Evolutionary conservation across 1,284 basidiomycete species (phyloP), one percentile per base, ranked within the genome.

Genomic region (Ganoderma lingzhi): DNA sequence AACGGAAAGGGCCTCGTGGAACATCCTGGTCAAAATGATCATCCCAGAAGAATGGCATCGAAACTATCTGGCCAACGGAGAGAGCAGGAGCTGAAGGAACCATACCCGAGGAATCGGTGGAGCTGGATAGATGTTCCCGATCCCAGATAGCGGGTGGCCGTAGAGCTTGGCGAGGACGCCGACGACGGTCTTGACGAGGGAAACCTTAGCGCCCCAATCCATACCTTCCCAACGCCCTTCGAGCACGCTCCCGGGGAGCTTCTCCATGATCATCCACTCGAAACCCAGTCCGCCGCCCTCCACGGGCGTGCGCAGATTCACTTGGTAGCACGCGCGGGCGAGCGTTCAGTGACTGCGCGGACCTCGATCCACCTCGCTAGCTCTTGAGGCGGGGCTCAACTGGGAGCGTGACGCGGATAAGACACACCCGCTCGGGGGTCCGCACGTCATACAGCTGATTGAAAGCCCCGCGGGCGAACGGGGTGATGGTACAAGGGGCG

Each of bases 221-320:
- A 53, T 53, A 14, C 23, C 12, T 28, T 28, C 23, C 48, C 48
- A 53, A 12, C 48, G 10, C 12, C 12, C 4, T 12, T 53, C 12
- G 48, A 53, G 48, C 10, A 12, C 48, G 48, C 48, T 53, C 48
- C 48, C 48, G 23, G 48, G 23, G 10, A 53, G 28, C 23, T 53
- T 53, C 23, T 53, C 48, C 48, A 53, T 53, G 48, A 53, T 28
- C 48, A 53, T 53, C 48, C 48, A 53, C 23, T 53, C 48, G 23
- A 28, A 53, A 23, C 48, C 48, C 23, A 53, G 23, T n/a, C 23
- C 48, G 10, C n/a, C 48, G 5, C 48, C 23, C 48, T 53, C 48
- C 12, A 23, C 23, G 48, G 23, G 23, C 23, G 23, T 10, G 4
- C n/a, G n/a, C n/a, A n/a, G n/a, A n/a, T n/a, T n/a, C n/a, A n/a